Base-by-base conservation (phyloP, 2,329 filamentous ascomycete genomes). In the Ceratocystis colombiana region DNA sequence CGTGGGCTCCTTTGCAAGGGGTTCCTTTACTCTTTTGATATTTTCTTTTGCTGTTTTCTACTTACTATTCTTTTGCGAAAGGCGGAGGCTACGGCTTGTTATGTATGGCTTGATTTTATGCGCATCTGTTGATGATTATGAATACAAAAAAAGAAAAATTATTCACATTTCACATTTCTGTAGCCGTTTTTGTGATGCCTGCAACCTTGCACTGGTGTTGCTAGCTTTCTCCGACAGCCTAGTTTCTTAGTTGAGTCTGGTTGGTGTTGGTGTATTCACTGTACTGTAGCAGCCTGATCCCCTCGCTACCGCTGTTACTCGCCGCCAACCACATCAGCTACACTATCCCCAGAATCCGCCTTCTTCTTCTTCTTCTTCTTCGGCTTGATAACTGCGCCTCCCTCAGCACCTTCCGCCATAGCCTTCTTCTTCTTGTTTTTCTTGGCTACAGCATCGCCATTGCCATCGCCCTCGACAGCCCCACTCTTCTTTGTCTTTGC, bases 291-390 rank as follows among this genome's bases (percentile, higher is more conserved):
- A 41, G 12, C 22, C 10, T 15, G 17, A 10, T 6, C 46, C n/a
- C 17, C 46, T 48, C 22, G 22, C 12, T 62, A 62, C 61, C 25
- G 25, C 20, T 33, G 33, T 20, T n/a, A 5, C 22, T 48, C 44
- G n/a, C 1, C 37, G 3, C 37, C 3, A 41, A 15, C 37, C 37
- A 12, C 37, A 41, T 41, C 12, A 15, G 46, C 8, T 33, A 41
- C 37, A 50, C 45, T 28, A 33, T 12, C 46, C n/a, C 41, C 28
- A 2, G 30, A 4, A 15, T 55, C 62, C 3, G 48, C 22, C 20
- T 15, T 78, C 70, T 77, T 80, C 73, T 80, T 82, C 71, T 77
- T 82, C 71, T 77, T 82, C 73, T 76, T 77, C 71, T 78, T 80
- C 5, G 77, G 72, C 68, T 78, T 77, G 1, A 74, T 71, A 8